phyloP scores from a whole-genome alignment of 768 basidiomycete genomes.

The Pleurotus sapidus region DNA sequence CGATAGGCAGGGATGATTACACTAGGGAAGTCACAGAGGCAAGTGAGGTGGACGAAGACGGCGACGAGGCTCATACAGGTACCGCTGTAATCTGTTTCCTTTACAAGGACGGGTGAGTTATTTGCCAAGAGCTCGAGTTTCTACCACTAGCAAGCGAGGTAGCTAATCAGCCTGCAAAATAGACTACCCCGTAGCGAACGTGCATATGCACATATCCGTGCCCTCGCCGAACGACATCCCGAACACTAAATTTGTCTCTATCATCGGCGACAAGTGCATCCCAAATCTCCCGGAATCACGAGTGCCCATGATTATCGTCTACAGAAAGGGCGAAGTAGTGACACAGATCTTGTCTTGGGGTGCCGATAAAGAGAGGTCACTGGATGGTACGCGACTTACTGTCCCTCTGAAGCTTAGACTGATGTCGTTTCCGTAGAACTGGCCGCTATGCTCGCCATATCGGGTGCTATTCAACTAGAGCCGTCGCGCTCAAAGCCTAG shows the following conservation, averaged over 20 bases:
- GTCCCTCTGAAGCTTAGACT: background rate
- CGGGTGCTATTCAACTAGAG: background rate
- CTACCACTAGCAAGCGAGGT: background rate
- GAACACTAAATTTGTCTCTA: constrained; percentile 93
- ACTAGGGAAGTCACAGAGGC: constrained; percentile 94
- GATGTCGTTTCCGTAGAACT: background rate
- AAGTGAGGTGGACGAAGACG: constrained; percentile 66
- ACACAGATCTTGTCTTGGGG: constrained; percentile 87
- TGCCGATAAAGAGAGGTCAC: constrained; percentile 67
- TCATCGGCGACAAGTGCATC: constrained; percentile 93
- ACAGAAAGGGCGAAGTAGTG: constrained; percentile 87
- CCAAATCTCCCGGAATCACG: constrained; percentile 92
- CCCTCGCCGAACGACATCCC: constrained; percentile 83
- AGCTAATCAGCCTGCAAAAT: background rate
- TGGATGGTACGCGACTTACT: constrained; percentile 58
- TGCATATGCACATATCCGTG: constrained; percentile 63
- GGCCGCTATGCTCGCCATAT: background rate
- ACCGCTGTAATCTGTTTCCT: constrained; percentile 94
- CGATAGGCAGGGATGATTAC: constrained; percentile 91
- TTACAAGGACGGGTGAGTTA: constrained; percentile 89
- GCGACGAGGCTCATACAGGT: constrained; percentile 64
- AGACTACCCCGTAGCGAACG: constrained; percentile 83
- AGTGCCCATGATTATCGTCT: constrained; percentile 89
- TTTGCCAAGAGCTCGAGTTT: background rate
- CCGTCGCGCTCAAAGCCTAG: background rate